phyloP scores from a whole-genome alignment of 2,329 filamentous ascomycete species.

The Pseudogymnoascus sp. region DNA sequence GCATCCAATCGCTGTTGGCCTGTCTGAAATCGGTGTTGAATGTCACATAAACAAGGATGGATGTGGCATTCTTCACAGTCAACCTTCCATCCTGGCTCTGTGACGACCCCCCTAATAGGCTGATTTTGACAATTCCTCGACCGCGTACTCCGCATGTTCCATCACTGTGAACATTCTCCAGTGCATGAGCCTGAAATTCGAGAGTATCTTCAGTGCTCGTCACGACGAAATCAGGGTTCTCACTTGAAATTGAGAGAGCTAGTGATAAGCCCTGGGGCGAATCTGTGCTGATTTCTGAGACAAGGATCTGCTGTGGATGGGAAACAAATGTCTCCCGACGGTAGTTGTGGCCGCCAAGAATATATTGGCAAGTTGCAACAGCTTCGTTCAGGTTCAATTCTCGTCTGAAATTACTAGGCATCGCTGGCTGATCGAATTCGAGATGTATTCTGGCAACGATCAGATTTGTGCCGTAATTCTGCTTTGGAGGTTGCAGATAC shows the following conservation, averaged over 20 bases:
- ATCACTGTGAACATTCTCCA: background rate
- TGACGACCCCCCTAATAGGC: no score
- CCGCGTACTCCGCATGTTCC: conserved; percentile 4
- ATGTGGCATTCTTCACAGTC: no score
- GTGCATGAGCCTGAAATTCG: background rate
- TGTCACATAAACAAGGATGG: no score
- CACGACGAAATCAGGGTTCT: background rate
- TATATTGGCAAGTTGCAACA: background rate
- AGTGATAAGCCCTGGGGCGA: conserved; percentile 1
- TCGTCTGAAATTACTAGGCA: no score
- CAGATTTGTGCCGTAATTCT: conserved; percentile 8
- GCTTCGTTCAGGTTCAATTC: no score
- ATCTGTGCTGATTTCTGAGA: conserved; percentile 5
- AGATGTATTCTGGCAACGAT: background rate
- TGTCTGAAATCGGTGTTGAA: no score
- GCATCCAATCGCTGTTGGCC: no score
- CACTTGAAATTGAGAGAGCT: background rate
- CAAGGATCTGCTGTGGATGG: conserved; percentile 6
- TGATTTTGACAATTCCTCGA: conserved; percentile 3
- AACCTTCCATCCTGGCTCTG: no score
- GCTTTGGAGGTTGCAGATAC: conserved; percentile 2
- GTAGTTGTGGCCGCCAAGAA: conserved; percentile 1
- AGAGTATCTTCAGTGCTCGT: background rate
- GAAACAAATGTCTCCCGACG: conserved; percentile 2
- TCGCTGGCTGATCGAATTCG: background rate